A percentile compares a stretch with the other conserved stretches of the same genome.
These are phyloP conservation scores for Solanum medicagineum DNA, from an alignment of 257 asterid species.

Conservation along the genomic window DNA sequence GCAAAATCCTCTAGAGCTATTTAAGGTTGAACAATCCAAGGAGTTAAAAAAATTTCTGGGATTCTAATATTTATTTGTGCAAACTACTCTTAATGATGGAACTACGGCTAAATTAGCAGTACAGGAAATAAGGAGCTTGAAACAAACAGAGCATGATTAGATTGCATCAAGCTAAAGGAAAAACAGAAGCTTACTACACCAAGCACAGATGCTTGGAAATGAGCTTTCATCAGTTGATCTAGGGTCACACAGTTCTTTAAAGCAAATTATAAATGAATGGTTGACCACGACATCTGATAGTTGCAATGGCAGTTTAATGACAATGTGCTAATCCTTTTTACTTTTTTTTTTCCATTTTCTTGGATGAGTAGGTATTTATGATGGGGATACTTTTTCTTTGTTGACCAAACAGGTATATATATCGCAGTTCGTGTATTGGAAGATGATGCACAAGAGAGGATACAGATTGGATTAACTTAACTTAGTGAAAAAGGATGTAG, in stretches of 20 bases:
- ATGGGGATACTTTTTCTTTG: neutral
- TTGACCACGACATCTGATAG: neutral
- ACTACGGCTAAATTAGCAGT: neutral
- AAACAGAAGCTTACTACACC: neutral
- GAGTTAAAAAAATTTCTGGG: neutral
- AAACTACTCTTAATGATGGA: neutral
- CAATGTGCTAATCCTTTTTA: neutral
- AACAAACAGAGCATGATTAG: neutral
- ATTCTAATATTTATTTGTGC: neutral
- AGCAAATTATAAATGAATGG: neutral
- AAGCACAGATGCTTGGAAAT: neutral
- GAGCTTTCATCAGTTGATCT: neutral
- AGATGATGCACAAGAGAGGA: neutral
- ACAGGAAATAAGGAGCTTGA: neutral
- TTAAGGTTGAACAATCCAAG: neutral
- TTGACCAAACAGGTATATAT: neutral
- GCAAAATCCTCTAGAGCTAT: neutral
- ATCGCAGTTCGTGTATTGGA: neutral
- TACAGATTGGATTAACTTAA: neutral
- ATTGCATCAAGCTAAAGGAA: neutral
- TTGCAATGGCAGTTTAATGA: neutral
- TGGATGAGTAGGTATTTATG: neutral
- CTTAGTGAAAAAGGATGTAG: neutral
- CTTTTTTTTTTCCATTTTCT: neutral
- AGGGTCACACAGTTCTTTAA: neutral